Evolutionary conservation across 352 stramenopile species (phyloP), one percentile per base, ranked within the genome.

Genomic region (Elongisporangium anandrum): DNA sequence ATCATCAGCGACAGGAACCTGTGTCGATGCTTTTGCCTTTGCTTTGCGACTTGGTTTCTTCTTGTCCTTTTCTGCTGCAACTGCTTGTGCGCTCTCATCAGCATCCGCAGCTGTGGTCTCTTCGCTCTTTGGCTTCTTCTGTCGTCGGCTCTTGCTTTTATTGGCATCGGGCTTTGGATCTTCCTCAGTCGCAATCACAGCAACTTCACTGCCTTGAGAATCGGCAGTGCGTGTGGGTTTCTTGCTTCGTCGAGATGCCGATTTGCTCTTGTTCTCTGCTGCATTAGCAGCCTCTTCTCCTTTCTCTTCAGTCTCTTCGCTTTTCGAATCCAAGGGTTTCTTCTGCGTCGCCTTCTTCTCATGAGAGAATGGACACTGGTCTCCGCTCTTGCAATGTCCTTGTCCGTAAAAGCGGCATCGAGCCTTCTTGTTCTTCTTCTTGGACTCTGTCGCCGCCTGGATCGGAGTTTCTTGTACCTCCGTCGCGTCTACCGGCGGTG

Each of bases 341-440:
- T 45, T 45, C 12, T 5, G 6, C 12, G 26, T 9, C 10, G 34
- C 34, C 17, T 70, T 72, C 45, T 64, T 73, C 15, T 56, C 57
- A 53, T 88, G 78, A 1, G 60, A 74, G 50, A 76, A 88, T 45
- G 75, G 78, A 61, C 78, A 88, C 16, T 71, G 64, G 13, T 82
- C 59, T 15, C 77, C 77, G 20, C 73, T 81, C 54, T 65, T 75
- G 68, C 81, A 92, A 10, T 71, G 75, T 12, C 81, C 77, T 63
- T 64, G 70, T n/a, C 70, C 56, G 45, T 84, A 86, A 54, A 80
- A 90, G 2, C 60, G 68, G 19, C 81, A 92, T 0, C 22, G 22
- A 6, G 15, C 41, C 22, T 47, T 39, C 13, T n/a, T 64, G 59
- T 58, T 61, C 52, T 74, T 39, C 56, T 66, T 53, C 58, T 72